Evolutionary conservation across 495 filamentous ascomycete genomes (phyloP).

Genomic region (Xylaria flabelliformis): DNA sequence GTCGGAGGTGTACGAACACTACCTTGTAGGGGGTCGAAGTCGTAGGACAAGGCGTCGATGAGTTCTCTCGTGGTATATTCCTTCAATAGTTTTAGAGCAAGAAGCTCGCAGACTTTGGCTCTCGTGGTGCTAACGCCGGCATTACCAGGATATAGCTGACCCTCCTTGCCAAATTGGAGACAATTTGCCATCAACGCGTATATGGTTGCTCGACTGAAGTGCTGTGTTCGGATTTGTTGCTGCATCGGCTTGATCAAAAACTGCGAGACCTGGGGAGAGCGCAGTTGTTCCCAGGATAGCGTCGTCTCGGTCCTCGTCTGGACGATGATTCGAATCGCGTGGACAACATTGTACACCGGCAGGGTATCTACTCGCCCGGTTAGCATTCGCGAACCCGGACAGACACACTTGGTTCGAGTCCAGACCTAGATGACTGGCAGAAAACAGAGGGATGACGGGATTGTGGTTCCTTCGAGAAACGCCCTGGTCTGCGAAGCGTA

Average conservation of each 20-base stretch:
- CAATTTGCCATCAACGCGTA: constrained; percentile 94
- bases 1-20: constrained; percentile 57
- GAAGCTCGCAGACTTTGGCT: constrained; percentile 85
- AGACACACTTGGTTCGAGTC: constrained; percentile 14
- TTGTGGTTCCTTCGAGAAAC: constrained; percentile 55
- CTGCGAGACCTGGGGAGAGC: constrained; percentile 92
- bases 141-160: constrained; percentile 78
- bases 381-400: background rate
- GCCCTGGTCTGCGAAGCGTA: constrained; percentile 36
- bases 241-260: constrained; percentile 92
- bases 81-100: constrained; percentile 88
- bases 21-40: constrained; percentile 90
- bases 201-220: constrained; percentile 83
- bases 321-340: constrained; percentile 83
- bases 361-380: constrained; percentile 52
- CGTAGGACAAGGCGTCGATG: constrained; percentile 90
- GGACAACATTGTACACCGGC: constrained; percentile 88
- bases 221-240: constrained; percentile 76
- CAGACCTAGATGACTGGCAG: constrained; percentile 77
- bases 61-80: constrained; percentile 89
- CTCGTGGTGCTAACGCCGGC: constrained; percentile 81
- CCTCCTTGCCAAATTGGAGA: constrained; percentile 89
- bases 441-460: constrained; percentile 82
- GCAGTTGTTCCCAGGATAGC: constrained; percentile 92
- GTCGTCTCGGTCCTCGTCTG: constrained; percentile 86